Conservation (phyloP, 805 yeast genomes). For the Teunomyces atbi region DNA sequence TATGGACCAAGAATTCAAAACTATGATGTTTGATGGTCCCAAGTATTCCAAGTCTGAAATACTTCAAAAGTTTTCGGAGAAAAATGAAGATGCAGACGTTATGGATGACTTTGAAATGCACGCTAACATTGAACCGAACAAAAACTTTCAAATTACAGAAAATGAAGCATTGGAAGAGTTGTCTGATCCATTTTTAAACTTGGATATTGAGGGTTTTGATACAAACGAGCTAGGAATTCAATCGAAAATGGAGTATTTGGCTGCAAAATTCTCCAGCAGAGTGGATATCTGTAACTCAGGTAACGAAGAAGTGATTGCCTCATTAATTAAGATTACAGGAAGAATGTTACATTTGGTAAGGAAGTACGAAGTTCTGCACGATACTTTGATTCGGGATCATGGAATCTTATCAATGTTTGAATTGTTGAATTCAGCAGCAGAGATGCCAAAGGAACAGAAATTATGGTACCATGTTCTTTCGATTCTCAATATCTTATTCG, state of each 20-base stretch:
- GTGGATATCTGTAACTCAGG: conserved; percentile 30
- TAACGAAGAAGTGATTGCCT: conserved; percentile 27
- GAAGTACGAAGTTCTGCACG: conserved; percentile 41
- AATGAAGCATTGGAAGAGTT: conserved; percentile 17
- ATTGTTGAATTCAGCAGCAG: conserved; percentile 34
- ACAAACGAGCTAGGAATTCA: conserved; percentile 42
- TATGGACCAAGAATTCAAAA: conserved; percentile 9
- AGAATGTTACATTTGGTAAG: conserved; percentile 37
- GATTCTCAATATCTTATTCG: conserved; percentile 35
- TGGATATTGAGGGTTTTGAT: conserved; percentile 39
- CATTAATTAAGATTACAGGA: conserved; percentile 35
- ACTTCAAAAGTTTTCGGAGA: conserved; percentile 30
- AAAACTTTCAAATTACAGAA: background rate
- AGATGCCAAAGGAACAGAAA: conserved; percentile 29
- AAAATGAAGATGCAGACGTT: conserved; percentile 15
- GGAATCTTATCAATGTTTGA: conserved; percentile 40
- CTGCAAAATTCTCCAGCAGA: conserved; percentile 29
- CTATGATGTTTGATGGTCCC: conserved; percentile 6
- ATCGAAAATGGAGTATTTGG: conserved; percentile 37
- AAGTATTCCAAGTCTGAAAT: conserved; percentile 25
- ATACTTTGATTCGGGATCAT: conserved; percentile 39
- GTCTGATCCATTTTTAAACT: conserved; percentile 37
- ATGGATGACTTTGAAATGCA: conserved; percentile 8
- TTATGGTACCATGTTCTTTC: conserved; percentile 39
- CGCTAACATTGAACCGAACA: background rate